Conservation (phyloP, 768 basidiomycete species). For the Mrakia frigida region DNA sequence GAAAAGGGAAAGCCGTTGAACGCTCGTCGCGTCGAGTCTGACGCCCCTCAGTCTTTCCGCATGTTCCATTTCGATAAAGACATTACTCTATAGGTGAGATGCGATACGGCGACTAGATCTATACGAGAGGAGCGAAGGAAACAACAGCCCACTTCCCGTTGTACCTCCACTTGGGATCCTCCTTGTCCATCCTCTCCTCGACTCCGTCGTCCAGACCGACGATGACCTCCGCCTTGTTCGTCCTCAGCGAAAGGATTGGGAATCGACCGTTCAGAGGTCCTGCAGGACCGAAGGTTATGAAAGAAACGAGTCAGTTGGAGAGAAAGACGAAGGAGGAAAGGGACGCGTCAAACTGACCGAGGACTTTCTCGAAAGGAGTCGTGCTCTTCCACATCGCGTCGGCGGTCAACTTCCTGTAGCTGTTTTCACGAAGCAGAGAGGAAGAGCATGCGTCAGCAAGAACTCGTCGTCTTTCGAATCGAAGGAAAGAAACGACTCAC, state of each 20-base stretch:
- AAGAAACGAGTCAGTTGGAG: slow-evolving; percentile 30
- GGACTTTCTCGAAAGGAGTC: slow-evolving; percentile 65
- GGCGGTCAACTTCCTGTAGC: slow-evolving; percentile 85
- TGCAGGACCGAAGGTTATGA: slow-evolving; percentile 37
- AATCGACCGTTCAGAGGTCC: slow-evolving; percentile 55
- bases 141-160: slow-evolving; percentile 60
- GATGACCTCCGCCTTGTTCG: slow-evolving; percentile 92
- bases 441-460: not conserved
- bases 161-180: slow-evolving; percentile 46
- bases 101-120: too few relatives aligned
- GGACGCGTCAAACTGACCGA: slow-evolving; percentile 53
- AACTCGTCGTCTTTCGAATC: not conserved
- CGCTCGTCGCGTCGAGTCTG: too few relatives aligned
- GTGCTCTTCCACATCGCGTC: slow-evolving; percentile 82
- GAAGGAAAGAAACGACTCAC: slow-evolving; percentile 50
- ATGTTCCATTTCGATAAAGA: too few relatives aligned
- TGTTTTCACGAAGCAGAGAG: slow-evolving; percentile 39
- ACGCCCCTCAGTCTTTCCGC: too few relatives aligned
- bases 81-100: too few relatives aligned
- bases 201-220: slow-evolving; percentile 69
- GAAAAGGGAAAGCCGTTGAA: too few relatives aligned
- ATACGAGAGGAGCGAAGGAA: slow-evolving; percentile 11
- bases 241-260: slow-evolving; percentile 73
- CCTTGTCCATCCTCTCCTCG: slow-evolving; percentile 62
- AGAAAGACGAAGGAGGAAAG: slow-evolving; percentile 13